Percentiles rank a stretch among this genome's conserved stretches.
Evolutionary conservation across 345 rosid genomes (phyloP).

Genomic region (Dimocarpus longan): DNA sequence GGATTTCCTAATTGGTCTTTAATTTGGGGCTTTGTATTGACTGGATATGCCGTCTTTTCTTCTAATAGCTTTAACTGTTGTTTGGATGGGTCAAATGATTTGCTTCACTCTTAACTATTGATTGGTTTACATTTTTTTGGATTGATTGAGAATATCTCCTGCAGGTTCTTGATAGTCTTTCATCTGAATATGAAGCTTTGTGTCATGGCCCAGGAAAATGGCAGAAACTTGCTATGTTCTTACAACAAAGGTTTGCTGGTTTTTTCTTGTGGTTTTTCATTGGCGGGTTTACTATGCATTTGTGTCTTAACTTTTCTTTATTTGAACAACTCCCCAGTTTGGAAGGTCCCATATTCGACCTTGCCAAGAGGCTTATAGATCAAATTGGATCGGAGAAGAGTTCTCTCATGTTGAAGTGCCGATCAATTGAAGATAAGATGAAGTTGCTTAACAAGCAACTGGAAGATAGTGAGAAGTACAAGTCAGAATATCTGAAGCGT

Average conservation of each 20-base stretch:
- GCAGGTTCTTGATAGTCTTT: slow-evolving; percentile 83
- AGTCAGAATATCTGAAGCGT: slow-evolving; percentile 83
- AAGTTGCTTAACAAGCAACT: slow-evolving; percentile 72
- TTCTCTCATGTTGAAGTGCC: slow-evolving; percentile 74
- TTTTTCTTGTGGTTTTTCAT: not conserved
- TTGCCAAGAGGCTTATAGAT: slow-evolving; percentile 75
- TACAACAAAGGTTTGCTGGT: slow-evolving; percentile 77
- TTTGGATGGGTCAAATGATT: not conserved
- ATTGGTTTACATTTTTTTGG: not conserved
- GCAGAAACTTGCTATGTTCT: slow-evolving; percentile 84
- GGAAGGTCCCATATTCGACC: slow-evolving; percentile 91
- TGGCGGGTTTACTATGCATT: not conserved
- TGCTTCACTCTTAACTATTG: not conserved
- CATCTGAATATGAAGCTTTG: slow-evolving; percentile 73
- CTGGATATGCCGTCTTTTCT: not conserved
- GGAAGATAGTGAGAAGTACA: slow-evolving; percentile 83
- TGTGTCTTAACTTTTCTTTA: slow-evolving; percentile 1
- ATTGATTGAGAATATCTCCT: slow-evolving; percentile 15
- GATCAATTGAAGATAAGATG: slow-evolving; percentile 86
- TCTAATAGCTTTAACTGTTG: not conserved
- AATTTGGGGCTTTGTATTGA: not conserved
- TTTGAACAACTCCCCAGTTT: slow-evolving; percentile 45
- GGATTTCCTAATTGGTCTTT: not conserved
- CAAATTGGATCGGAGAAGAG: slow-evolving; percentile 82
- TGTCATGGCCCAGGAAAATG: slow-evolving; percentile 92